Evolutionary conservation across 331 rosid genomes (phyloP), one percentile per base, ranked within the genome.

Genomic region (Spiraea crenata): DNA sequence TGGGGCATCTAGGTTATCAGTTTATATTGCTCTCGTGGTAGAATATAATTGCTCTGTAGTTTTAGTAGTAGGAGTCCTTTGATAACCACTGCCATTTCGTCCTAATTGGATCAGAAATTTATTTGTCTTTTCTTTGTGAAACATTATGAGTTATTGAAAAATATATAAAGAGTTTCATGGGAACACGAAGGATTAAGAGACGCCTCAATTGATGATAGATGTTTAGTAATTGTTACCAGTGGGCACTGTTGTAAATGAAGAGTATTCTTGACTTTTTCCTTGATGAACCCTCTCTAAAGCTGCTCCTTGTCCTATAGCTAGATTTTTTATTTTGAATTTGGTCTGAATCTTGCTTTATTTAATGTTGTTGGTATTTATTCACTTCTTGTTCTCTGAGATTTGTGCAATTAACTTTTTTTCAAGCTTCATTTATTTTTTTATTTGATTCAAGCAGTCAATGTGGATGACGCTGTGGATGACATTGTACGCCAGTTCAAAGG

Each of bases 381-480:
- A 34, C 52, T 56, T 35, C 16, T 20, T 48, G 19, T 45, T 49
- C 49, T 59, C 44, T 56, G n/a, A 42, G 58, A 35, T 38, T 4
- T 66, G 39, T 72, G 31, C 15, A 63, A 15, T 55, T 12, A 44
- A 64, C 17, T 71, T 57, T 68, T 71, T 57, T 68, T 44, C 56
- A 9, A 34, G 15, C 63, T n/a, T 61, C 20, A 39, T 50, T 65
- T 25, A 1, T 25, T 16, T 16, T 62, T 17, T 38, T 50, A 38
- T 72, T 59, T 60, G 68, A 48, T 54, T 73, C 34, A 51, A 70
- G 69, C 93, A 95, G 99, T 95, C 69, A 91, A 88, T 64, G 96
- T 91, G 71, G 99, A 95, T 77, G 98, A 86, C 79, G 99, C 99
- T 40, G 82, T 89, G 87, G 99, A 95, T 79, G 98, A 91, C 79